Conservation (phyloP, 257 asterid genomes). For the Solanum sparsipilum region DNA sequence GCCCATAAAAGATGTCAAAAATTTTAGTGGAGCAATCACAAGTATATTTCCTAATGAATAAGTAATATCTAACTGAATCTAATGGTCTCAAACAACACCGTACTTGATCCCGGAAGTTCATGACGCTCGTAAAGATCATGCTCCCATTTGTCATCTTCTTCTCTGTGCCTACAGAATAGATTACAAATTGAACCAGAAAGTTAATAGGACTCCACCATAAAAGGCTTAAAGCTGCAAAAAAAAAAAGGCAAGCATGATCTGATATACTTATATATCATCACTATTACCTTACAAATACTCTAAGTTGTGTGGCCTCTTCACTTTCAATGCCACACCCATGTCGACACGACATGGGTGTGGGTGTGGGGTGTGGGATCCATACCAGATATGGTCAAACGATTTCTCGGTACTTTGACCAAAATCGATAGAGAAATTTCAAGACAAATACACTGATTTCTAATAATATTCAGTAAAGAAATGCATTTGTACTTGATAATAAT, state of each 20-base stretch:
- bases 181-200: conserved; percentile 7
- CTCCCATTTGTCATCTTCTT: conserved; percentile 85
- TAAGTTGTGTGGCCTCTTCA: not conserved
- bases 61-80: not conserved
- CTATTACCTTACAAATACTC: not conserved
- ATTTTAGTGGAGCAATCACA: not conserved
- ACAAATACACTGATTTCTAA: not conserved
- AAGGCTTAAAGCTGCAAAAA: not conserved
- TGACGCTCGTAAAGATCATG: conserved; percentile 60
- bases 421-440: not conserved
- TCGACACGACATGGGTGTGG: not conserved
- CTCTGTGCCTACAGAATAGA: conserved; percentile 61
- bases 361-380: not conserved
- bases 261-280: not conserved
- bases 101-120: conserved; percentile 46
- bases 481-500: not conserved
- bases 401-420: not conserved
- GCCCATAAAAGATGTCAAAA: conserved; percentile 9
- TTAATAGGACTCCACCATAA: conserved; percentile 7
- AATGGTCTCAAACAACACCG: conserved; percentile 1
- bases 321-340: not conserved
- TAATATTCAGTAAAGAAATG: not conserved
- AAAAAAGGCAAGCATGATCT: conserved; percentile 16
- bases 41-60: not conserved
- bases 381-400: not conserved